These are phyloP conservation scores for Cryptococcus sp. DNA, from an alignment of 1,284 basidiomycete genomes.

Conservation along the genomic window DNA sequence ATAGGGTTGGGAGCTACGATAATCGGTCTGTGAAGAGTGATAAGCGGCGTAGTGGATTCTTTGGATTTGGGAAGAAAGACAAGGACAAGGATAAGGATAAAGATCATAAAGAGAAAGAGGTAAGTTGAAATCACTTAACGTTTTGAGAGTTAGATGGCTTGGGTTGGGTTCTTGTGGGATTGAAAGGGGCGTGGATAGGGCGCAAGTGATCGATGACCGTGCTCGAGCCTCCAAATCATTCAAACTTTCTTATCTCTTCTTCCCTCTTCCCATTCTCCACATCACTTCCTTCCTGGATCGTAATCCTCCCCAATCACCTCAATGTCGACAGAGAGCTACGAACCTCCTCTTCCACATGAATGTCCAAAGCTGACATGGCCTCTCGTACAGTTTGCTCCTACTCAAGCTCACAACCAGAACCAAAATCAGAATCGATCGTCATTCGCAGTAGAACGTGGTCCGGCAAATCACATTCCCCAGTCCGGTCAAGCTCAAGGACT, in stretches of 20 bases:
- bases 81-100: constrained; percentile 32
- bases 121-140: constrained; percentile 10
- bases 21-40: constrained; percentile 4
- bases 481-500: not conserved
- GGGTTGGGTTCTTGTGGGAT: not conserved
- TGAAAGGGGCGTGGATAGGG: not conserved
- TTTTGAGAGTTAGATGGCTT: too few relatives aligned
- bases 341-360: not conserved
- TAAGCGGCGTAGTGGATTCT: constrained; percentile 29
- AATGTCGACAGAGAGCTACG: constrained; percentile 1
- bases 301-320: constrained; percentile 37
- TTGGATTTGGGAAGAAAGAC: constrained; percentile 33
- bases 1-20: constrained; percentile 6
- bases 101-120: constrained; percentile 14
- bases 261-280: not conserved
- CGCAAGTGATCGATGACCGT: not conserved
- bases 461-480: not conserved
- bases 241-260: not conserved
- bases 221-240: not conserved
- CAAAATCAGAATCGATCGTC: constrained; percentile 7
- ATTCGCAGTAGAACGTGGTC: constrained; percentile 7
- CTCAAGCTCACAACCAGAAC: too few relatives aligned
- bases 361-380: not conserved
- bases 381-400: not conserved
- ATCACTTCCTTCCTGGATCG: constrained; percentile 32